Conservation (phyloP, 768 basidiomycete species). For the Pleurotus djamor region DNA sequence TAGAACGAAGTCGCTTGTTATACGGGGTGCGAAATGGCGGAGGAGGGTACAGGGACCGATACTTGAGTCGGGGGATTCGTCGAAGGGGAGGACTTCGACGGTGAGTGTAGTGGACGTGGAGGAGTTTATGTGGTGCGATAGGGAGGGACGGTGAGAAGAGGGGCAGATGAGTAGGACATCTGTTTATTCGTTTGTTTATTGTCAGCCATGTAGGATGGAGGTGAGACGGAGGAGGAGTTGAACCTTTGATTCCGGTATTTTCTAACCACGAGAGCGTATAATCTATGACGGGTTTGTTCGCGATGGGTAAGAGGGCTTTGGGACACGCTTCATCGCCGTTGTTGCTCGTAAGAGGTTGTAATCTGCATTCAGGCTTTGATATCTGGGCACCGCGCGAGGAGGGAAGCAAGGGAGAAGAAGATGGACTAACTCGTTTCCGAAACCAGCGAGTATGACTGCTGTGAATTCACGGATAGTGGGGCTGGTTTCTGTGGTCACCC, state of each 20-base stretch:
- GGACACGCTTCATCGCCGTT: slow-evolving; percentile 81
- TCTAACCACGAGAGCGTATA: slow-evolving; percentile 86
- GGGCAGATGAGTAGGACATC: slow-evolving; percentile 90
- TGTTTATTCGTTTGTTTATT: slow-evolving; percentile 19
- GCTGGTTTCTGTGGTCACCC: slow-evolving; percentile 45
- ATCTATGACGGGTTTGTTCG: slow-evolving; percentile 85
- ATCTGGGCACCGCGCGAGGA: neutral
- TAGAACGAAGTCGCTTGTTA: slow-evolving; percentile 83
- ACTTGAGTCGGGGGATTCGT: slow-evolving; percentile 64
- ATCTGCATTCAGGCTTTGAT: slow-evolving; percentile 35
- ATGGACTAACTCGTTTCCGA: slow-evolving; percentile 81
- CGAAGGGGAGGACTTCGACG: slow-evolving; percentile 80
- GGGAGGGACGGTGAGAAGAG: slow-evolving; percentile 63
- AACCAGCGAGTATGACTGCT: slow-evolving; percentile 86
- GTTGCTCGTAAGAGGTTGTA: slow-evolving; percentile 72
- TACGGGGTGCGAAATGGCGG: slow-evolving; percentile 72
- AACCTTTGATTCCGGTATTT: slow-evolving; percentile 81
- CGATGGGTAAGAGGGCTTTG: slow-evolving; percentile 86
- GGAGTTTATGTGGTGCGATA: slow-evolving; percentile 86
- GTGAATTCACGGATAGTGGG: slow-evolving; percentile 74
- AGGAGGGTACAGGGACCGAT: slow-evolving; percentile 76
- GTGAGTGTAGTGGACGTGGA: slow-evolving; percentile 65
- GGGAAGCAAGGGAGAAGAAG: neutral
- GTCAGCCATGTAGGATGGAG: too few species aligned
- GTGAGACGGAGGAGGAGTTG: slow-evolving; percentile 14